These are phyloP conservation scores for Cichorium intybus DNA, from an alignment of 140 eudicot species.

Conservation along the genomic window DNA sequence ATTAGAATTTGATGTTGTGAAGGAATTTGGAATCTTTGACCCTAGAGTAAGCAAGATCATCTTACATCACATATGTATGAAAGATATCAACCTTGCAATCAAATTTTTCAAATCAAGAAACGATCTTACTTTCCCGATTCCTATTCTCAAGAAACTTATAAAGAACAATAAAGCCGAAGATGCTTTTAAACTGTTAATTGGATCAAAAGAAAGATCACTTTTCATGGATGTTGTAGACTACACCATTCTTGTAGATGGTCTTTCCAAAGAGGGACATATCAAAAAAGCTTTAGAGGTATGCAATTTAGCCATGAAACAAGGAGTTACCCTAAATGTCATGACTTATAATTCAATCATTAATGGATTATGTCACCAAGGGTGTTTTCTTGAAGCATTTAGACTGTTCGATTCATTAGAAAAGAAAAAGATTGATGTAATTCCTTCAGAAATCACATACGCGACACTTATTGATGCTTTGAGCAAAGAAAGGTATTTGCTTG, in stretches of 20 bases:
- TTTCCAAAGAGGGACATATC: constrained; percentile 68
- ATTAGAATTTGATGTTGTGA: constrained; percentile 53
- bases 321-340: constrained; percentile 48
- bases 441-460: constrained; percentile 78
- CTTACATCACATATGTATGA: constrained; percentile 51
- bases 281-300: constrained; percentile 74
- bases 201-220: constrained; percentile 46
- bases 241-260: constrained; percentile 55
- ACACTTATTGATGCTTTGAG: constrained; percentile 60
- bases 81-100: constrained; percentile 51
- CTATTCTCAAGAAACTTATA: constrained; percentile 42
- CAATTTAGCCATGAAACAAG: constrained; percentile 42
- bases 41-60: constrained; percentile 45
- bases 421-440: constrained; percentile 44
- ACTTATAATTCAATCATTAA: constrained; percentile 70
- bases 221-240: constrained; percentile 62
- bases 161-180: constrained; percentile 47
- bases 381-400: constrained; percentile 82
- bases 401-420: constrained; percentile 76
- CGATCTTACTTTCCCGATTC: constrained; percentile 31
- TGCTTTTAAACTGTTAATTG: constrained; percentile 63
- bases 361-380: constrained; percentile 74
- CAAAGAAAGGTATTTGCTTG: constrained; percentile 66
- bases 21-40: constrained; percentile 43
- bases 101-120: constrained; percentile 37